Evolutionary conservation across 1,284 basidiomycete species (phyloP).

Genomic region (Sanghuangporus weigelae): DNA sequence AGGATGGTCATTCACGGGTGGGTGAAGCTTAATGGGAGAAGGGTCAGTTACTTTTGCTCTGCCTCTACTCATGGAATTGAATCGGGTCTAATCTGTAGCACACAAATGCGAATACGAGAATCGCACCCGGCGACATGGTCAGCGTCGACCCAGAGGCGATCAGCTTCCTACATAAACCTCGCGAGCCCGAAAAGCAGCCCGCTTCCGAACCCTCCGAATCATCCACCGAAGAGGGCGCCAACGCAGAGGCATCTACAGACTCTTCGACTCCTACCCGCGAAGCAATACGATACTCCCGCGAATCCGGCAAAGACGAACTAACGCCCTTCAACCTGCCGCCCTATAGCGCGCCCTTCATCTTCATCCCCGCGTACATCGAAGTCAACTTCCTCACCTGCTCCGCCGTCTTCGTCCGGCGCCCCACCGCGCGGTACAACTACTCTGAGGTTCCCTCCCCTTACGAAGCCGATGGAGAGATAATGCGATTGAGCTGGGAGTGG

Average conservation of each 20-base stretch:
- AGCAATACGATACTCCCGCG: neutral
- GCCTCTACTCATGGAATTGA: neutral
- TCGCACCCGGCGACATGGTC: slow-evolving; percentile 94
- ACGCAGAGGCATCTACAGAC: slow-evolving; percentile 6
- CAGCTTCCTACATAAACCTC: slow-evolving; percentile 57
- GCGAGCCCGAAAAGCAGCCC: slow-evolving; percentile 19
- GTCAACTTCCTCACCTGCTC: slow-evolving; percentile 90
- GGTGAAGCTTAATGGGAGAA: slow-evolving; percentile 86
- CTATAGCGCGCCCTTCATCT: slow-evolving; percentile 88
- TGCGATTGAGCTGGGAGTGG: slow-evolving; percentile 88
- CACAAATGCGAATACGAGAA: slow-evolving; percentile 80
- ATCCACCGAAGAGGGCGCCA: slow-evolving; percentile 16
- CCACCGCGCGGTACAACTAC: slow-evolving; percentile 88
- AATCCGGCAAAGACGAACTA: slow-evolving; percentile 22
- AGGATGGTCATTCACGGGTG: slow-evolving; percentile 83
- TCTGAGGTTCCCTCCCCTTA: slow-evolving; percentile 93
- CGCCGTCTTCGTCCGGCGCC: slow-evolving; percentile 91
- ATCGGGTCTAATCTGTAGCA: slow-evolving; percentile 46
- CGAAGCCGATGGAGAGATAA: slow-evolving; percentile 87
- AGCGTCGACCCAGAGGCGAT: slow-evolving; percentile 83
- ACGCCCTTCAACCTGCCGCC: slow-evolving; percentile 86
- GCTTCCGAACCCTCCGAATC: slow-evolving; percentile 12
- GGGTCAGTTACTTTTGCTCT: slow-evolving; percentile 43
- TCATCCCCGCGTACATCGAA: slow-evolving; percentile 94
- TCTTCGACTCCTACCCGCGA: neutral